Base-by-base conservation (phyloP, 768 basidiomycete genomes). In the Boletus pseudo-olivaceus region DNA sequence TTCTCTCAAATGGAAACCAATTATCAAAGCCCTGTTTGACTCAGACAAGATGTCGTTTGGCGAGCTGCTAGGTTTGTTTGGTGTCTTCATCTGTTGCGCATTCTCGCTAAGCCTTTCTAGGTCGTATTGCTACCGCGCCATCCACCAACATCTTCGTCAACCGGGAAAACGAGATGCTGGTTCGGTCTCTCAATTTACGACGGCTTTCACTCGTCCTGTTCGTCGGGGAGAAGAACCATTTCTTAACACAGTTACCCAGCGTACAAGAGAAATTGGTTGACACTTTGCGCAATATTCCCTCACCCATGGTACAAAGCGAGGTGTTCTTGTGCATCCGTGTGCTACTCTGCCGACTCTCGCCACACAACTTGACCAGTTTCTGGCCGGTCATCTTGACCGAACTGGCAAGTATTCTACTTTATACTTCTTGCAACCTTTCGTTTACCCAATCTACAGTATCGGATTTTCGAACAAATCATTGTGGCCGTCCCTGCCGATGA, bases 211-310 rank as follows among this genome's bases (percentile, higher is more conserved):
- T 90, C 65, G 81, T 89, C 32, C 69, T 99, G n/a, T 84, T 93
- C 51, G 75, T 88, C 1, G 92, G 87, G 14, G 93, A 94, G 61
- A 90, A 89, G 72, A 96, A 99, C 65, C 87, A 92, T 49, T 97
- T 91, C 73, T 71, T 98, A 47, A 85, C 84, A 0, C 90, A 93
- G 56, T 76, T 99, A 33, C 97, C 97, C 15, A 82, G 83, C 29
- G 91, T 99, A n/a, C 94, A 98, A 69, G 97, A 98, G 73, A 97
- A 90, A 72, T 77, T 99, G 14, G 97, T 97, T 10, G 97, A 99
- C 58, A 85, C 94, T 3, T 73, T 98, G 44, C 84, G 90, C 33
- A 90, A 84, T 60, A 82, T 84, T 15, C 76, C 88, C 1, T 83
- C 91, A 4, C 85, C 94, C 1, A 77, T 88, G 45, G 93, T 99